phyloP scores from a whole-genome alignment of 139 green algal genomes.

The Tetradesmus obliquus region DNA sequence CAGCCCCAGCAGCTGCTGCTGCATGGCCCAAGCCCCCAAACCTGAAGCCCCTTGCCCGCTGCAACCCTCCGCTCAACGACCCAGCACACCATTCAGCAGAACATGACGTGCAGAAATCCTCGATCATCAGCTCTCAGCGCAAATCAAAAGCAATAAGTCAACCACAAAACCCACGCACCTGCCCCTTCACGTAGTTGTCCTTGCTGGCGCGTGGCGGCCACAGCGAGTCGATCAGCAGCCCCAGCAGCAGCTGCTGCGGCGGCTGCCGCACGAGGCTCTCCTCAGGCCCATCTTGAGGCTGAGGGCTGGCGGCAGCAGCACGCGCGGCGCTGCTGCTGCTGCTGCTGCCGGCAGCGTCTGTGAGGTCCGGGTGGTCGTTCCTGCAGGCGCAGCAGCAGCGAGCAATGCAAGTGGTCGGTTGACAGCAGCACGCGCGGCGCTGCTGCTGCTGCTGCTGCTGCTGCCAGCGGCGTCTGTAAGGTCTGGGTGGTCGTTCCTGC shows the following conservation, averaged over 20 bases:
- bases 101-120: too few species aligned
- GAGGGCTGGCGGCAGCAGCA: background rate
- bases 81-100: too few species aligned
- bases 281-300: background rate
- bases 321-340: background rate
- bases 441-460: background rate
- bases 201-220: conserved; percentile 20
- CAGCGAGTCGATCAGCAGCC: conserved; percentile 18
- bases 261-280: conserved; percentile 14
- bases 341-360: conserved; percentile 1
- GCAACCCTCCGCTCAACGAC: too few species aligned
- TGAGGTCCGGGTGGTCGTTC: background rate
- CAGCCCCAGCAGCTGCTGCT: conserved; percentile 1
- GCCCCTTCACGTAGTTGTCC: conserved; percentile 20
- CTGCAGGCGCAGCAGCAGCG: background rate
- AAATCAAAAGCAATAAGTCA: too few species aligned
- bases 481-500: conserved; percentile 8
- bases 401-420: background rate
- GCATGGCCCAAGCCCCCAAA: too few species aligned
- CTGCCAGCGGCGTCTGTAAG: background rate
- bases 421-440: background rate
- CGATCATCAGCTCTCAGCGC: too few species aligned
- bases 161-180: background rate
- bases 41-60: too few species aligned
- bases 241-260: conserved; percentile 25